A percentile compares a stretch with the other conserved stretches of the same genome.
Evolutionary conservation across 176 grass and related monocot species (phyloP).

Genomic region (Miscanthus lutarioriparius): DNA sequence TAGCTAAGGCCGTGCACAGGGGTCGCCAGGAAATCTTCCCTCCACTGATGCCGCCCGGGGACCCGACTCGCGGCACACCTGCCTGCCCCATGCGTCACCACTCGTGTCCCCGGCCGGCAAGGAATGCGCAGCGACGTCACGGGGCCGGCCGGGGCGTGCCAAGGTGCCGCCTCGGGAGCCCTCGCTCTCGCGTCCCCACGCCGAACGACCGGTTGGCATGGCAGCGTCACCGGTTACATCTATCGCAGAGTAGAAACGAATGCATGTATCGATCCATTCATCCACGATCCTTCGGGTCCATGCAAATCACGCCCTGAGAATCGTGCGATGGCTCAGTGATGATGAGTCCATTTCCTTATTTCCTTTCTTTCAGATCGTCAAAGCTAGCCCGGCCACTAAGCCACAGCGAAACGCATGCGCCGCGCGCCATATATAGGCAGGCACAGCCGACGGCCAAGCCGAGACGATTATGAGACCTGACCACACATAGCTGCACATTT

Average conservation of each 20-base stretch:
- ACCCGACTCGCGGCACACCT: not conserved
- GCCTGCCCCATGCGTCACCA: slow-evolving; percentile 33
- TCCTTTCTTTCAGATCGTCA: not conserved
- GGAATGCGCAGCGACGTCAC: slow-evolving; percentile 10
- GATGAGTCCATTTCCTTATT: not conserved
- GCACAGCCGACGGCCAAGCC: not conserved
- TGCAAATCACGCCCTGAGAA: not conserved
- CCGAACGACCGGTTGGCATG: not conserved
- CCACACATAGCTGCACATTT: not conserved
- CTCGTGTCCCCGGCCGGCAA: not conserved
- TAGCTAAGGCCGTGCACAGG: not conserved
- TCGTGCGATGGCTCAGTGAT: not conserved
- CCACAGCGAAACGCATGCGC: too few species aligned
- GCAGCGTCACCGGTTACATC: not conserved
- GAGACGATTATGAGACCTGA: not conserved
- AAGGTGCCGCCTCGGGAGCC: slow-evolving; percentile 11
- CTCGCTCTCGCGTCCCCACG: slow-evolving; percentile 14
- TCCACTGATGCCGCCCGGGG: not conserved
- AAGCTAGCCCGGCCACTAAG: too few species aligned
- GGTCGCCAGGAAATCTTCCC: not conserved
- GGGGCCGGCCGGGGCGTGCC: not conserved
- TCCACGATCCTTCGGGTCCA: not conserved
- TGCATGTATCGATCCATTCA: not conserved
- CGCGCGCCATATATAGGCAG: too few species aligned
- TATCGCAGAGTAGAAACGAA: not conserved